Evolutionary conservation across 768 basidiomycete species (phyloP), one percentile per base, ranked within the genome.

Genomic region (Leccinum longicurvipes): DNA sequence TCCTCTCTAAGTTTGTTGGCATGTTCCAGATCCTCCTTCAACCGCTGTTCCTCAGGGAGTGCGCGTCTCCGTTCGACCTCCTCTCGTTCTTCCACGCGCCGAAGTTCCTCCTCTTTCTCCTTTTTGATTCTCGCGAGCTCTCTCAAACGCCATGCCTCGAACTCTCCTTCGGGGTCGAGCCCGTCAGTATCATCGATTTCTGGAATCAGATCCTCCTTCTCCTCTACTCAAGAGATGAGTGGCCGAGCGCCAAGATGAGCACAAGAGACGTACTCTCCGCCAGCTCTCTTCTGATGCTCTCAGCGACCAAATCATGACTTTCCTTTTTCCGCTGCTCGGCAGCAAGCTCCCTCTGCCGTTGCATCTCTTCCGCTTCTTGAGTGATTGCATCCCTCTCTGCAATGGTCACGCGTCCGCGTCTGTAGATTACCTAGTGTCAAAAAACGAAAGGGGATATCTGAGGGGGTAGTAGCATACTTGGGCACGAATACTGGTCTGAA

Each of bases 181-280:
- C 91, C 96, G 64, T 99, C 97, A 5, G 92, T 90, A 70, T 99
- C 97, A 72, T 98, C 95, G 0, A 98, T 82, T 59, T 98, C 94
- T 2, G 91, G 90, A 31, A 89, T 74, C 19, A 85, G 71, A 24
- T 88, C 89, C 54, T 90, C 85, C 60, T 91, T 93, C 71, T 98
- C 93, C 80, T 93, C 96, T 98, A 63, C 28, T 15, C 46, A 14
- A 21, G 52, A 24, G 19, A 44, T 69, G 15, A 51, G 34, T 44
- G 14, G 25, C 24, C 25, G 23, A 14, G 32, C 21, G 47, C 39
- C 21, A 45, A 60, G 34, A 47, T 6, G 31, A 54, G 54, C 50
- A 27, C 24, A 32, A 53, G 39, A 19, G 29, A 77, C 89, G 46
- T 59, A 96, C 97, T 96, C 76, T 93, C 91, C 5, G 89, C 87